Evolutionary conservation across 805 yeast species (phyloP), one percentile per base, ranked within the genome.

Genomic region (Saccharomycopsis sp.): DNA sequence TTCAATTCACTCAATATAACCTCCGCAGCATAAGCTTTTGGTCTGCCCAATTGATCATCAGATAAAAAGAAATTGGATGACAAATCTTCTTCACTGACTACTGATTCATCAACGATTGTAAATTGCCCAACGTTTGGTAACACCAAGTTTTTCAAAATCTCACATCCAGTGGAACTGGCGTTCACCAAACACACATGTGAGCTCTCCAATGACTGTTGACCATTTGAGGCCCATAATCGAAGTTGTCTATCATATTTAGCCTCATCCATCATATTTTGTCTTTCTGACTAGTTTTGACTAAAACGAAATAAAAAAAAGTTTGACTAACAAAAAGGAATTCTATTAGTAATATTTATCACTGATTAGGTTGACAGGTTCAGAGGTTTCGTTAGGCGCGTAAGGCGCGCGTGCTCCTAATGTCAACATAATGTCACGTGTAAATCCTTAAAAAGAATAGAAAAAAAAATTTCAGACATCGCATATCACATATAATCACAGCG

Each of bases 161-260:
- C 97, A 2, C 79, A 70, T 1, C 81, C 77, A 0, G 79, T 66
- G 0, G 79, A 56, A 1, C 76, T 66, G 4, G 78, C 77, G 37
- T 77, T 75, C 2, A 87, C 54, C 2, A 87, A 59, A 44, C 87
- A 74, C 2, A 88, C 68, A 44, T 72, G 77, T 0, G 89, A 66
- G 1, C 58, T 55, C 26, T 75, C 75, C 14, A 90, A 66, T 4
- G 68, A 65, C 3, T 59, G 47, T 56, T 90, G 98, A 2, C 97
- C 98, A 8, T 70, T 60, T 0, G 72, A 56, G 1, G 85, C 88
- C 97, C 97, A 90, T 13, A 90, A 64, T 29, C 97, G 72, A 47
- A 90, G 64, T 58, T 90, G 97, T 31, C 98, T 71, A 60, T 89
- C 96, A 58, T 85, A 88, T 50, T 79, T 79, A 40, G 68, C 67